Evolutionary conservation across 768 basidiomycete species (phyloP).

Genomic region (Cystofilobasidium bisporidii): DNA sequence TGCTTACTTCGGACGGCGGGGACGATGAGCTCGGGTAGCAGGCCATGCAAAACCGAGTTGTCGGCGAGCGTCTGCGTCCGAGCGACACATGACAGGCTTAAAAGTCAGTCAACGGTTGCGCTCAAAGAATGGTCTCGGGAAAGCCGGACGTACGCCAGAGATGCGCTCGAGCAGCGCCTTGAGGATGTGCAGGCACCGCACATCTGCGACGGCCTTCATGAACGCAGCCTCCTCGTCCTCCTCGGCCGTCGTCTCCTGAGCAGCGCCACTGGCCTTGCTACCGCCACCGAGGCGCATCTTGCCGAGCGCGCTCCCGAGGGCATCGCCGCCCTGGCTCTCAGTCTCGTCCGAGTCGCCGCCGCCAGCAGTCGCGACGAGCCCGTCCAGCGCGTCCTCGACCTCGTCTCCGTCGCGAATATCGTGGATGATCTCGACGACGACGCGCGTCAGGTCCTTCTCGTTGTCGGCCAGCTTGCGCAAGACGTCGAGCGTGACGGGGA

Average conservation of each 20-base stretch:
- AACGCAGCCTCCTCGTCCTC: conserved; percentile 3
- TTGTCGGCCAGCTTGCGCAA: conserved; percentile 58
- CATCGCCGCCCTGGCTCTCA: conserved; percentile 7
- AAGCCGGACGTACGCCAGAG: conserved; percentile 19
- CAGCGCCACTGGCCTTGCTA: background rate
- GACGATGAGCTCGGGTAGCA: conserved; percentile 70
- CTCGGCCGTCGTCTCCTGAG: conserved; percentile 13
- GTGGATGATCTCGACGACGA: conserved; percentile 79
- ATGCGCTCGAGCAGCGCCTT: conserved; percentile 24
- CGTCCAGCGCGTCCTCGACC: background rate
- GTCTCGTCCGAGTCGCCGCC: conserved; percentile 6
- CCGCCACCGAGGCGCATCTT: background rate
- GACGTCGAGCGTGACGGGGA: conserved; percentile 72
- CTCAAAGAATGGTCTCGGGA: too few species aligned
- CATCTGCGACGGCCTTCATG: conserved; percentile 7
- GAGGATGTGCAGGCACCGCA: conserved; percentile 14
- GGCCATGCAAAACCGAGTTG: conserved; percentile 60
- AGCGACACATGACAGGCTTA: too few species aligned
- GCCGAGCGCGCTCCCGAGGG: background rate
- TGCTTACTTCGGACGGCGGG: conserved; percentile 77
- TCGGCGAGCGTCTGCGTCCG: conserved; percentile 48
- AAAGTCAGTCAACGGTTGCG: too few species aligned
- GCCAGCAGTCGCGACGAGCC: background rate
- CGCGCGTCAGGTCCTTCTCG: conserved; percentile 75
- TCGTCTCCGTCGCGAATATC: conserved; percentile 51